Evolutionary conservation across 768 basidiomycete genomes (phyloP).

Genomic region (Suillus sp.): DNA sequence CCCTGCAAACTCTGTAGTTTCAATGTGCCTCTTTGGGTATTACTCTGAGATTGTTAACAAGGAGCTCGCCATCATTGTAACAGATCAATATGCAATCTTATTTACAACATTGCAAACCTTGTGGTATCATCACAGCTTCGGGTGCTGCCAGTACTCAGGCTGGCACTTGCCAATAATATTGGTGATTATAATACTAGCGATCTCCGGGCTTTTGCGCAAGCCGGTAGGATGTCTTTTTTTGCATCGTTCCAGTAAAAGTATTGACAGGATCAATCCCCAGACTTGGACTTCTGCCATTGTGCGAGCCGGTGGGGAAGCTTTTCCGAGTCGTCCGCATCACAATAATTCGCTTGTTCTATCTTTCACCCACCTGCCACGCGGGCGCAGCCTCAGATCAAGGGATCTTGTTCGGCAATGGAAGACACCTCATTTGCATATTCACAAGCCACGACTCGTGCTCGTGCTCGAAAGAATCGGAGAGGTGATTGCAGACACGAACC

Average conservation of each 20-base stretch:
- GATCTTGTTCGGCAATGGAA: constrained; percentile 17
- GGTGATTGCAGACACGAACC: constrained; percentile 36
- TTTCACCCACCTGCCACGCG: neutral
- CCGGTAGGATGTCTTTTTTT: neutral
- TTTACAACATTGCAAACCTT: neutral
- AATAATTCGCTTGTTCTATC: neutral
- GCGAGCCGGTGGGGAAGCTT: neutral
- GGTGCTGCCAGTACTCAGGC: neutral
- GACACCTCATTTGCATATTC: constrained; percentile 42
- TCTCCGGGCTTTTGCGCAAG: neutral
- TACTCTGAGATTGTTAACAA: too few species aligned
- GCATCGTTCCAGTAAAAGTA: neutral
- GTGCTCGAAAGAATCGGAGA: constrained; percentile 52
- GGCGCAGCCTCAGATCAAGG: neutral
- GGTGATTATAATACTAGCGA: too few species aligned
- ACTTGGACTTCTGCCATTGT: neutral
- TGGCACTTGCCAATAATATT: too few species aligned
- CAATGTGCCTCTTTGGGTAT: neutral
- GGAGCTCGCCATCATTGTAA: neutral
- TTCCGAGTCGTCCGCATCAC: neutral
- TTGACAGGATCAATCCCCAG: neutral
- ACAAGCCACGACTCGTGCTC: constrained; percentile 53
- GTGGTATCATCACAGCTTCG: too few species aligned
- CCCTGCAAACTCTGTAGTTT: constrained; percentile 58
- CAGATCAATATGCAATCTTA: neutral